phyloP scores from a whole-genome alignment of 192 early-diverging fungal species.

The Podila clonocystis region DNA sequence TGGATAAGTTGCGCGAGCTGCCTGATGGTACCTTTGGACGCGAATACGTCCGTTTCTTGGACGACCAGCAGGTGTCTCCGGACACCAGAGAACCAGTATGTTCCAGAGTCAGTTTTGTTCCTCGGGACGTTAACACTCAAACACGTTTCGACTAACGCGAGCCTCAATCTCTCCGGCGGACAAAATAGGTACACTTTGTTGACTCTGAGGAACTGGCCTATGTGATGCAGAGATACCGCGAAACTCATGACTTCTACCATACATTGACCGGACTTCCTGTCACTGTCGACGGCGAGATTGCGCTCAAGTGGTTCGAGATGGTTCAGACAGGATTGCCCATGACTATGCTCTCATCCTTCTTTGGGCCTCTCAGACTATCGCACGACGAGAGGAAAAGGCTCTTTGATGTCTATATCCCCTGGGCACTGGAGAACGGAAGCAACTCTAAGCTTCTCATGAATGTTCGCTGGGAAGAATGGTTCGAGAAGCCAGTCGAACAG shows the following conservation, averaged over 20 bases:
- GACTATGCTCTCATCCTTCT: constrained; percentile 79
- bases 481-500: constrained; percentile 70
- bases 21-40: constrained; percentile 85
- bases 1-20: constrained; percentile 69
- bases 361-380: constrained; percentile 82
- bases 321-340: constrained; percentile 93
- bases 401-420: constrained; percentile 82
- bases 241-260: constrained; percentile 97
- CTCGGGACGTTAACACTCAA: no score
- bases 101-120: not conserved
- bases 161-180: no score
- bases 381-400: constrained; percentile 68
- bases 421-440: constrained; percentile 89
- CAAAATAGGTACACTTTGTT: constrained; percentile 81
- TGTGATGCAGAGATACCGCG: constrained; percentile 91
- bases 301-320: constrained; percentile 95
- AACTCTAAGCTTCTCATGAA: constrained; percentile 83
- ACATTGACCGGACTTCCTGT: constrained; percentile 83
- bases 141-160: no score
- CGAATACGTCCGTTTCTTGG: constrained; percentile 86
- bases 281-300: constrained; percentile 90
- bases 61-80: constrained; percentile 81
- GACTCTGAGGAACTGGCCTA: constrained; percentile 93
- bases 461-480: constrained; percentile 89
- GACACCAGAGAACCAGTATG: constrained; percentile 80